Conservation (phyloP, 345 rosid genomes). For the Melaleuca alternifolia region DNA sequence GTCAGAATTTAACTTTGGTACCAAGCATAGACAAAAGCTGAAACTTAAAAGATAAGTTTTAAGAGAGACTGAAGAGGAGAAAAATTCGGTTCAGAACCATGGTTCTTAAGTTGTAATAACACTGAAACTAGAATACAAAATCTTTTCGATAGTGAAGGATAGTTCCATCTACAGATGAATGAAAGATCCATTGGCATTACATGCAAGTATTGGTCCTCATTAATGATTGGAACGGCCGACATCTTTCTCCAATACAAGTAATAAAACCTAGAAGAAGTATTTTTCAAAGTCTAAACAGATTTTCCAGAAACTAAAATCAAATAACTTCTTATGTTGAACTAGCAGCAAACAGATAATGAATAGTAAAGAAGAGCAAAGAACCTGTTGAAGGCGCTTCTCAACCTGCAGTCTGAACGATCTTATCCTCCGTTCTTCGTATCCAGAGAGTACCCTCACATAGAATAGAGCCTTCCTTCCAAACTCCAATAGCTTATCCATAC, state of each 20-base stretch:
- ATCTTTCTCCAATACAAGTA: not conserved
- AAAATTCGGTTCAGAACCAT: not conserved
- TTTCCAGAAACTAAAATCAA: not conserved
- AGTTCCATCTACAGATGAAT: not conserved
- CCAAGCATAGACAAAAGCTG: not conserved
- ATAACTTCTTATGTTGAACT: not conserved
- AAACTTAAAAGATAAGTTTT: not conserved
- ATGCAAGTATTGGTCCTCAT: not conserved
- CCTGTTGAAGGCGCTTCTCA: constrained; percentile 68
- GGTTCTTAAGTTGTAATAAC: not conserved
- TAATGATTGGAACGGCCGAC: not conserved
- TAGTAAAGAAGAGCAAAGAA: not conserved
- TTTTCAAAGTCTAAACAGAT: not conserved
- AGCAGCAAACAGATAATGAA: not conserved
- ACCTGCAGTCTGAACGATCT: constrained; percentile 70
- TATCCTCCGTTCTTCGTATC: constrained; percentile 81
- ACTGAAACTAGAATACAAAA: not conserved
- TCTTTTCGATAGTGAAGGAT: not conserved
- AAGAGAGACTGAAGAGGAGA: not conserved
- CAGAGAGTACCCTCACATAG: constrained; percentile 82
- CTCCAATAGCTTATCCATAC: constrained; percentile 66
- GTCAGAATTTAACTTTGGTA: not conserved
- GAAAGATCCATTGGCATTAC: not conserved
- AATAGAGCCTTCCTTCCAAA: constrained; percentile 81
- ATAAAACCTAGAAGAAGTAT: not conserved